Conservation (phyloP, 208 protist species). For the Crithidia sp. region DNA sequence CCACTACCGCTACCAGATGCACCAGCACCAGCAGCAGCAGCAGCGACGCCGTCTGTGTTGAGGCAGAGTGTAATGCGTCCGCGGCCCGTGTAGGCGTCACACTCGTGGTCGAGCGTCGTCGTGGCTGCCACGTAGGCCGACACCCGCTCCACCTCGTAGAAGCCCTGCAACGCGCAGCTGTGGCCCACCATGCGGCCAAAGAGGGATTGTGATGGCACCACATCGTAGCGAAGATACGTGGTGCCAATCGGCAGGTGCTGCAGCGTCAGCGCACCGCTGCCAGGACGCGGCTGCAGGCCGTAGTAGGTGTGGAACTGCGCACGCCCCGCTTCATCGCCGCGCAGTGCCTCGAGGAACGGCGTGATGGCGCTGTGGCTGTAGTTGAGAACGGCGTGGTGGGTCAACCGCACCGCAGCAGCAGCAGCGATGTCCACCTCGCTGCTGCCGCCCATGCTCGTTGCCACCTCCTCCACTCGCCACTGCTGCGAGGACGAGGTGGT, state of each 20-base stretch:
- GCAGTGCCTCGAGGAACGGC: neutral
- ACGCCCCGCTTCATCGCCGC: constrained; percentile 2
- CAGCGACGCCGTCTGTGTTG: constrained; percentile 41
- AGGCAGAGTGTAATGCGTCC: constrained; percentile 79
- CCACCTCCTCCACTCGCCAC: constrained; percentile 57
- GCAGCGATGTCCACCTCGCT: neutral
- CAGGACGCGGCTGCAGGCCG: constrained; percentile 40
- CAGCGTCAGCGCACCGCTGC: constrained; percentile 49
- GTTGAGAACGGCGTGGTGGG: constrained; percentile 31
- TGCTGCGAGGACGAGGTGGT: constrained; percentile 69
- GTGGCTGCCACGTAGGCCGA: constrained; percentile 74
- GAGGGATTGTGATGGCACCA: constrained; percentile 63
- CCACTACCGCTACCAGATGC: neutral
- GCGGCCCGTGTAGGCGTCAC: constrained; percentile 80
- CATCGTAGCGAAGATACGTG: constrained; percentile 66
- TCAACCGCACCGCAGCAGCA: constrained; percentile 21
- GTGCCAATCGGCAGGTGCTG: constrained; percentile 64
- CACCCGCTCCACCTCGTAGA: constrained; percentile 77
- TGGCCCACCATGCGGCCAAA: constrained; percentile 81
- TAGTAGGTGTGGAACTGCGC: constrained; percentile 41
- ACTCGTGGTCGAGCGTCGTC: constrained; percentile 85
- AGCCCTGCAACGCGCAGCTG: constrained; percentile 44
- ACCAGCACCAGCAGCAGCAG: too few relatives aligned
- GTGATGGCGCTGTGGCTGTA: constrained; percentile 23
- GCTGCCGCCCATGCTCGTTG: neutral